Conservation (phyloP, 768 basidiomycete species). For the Coprinopsis marcescibilis region DNA sequence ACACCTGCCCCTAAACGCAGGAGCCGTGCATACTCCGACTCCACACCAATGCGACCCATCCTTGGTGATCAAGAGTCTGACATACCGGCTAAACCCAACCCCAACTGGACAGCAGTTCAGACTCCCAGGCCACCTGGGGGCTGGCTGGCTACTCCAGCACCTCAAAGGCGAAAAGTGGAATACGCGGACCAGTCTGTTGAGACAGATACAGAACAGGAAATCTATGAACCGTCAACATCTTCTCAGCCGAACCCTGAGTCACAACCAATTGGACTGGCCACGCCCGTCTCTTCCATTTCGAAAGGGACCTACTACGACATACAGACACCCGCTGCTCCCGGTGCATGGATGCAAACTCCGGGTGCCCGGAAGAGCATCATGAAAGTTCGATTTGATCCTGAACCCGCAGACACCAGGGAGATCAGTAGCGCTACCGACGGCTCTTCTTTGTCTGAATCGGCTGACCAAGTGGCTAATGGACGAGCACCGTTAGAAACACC, state of each 20-base stretch:
- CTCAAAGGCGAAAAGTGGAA: constrained; percentile 6
- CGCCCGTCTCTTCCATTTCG: constrained; percentile 47
- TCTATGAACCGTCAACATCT: not conserved
- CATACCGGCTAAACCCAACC: constrained; percentile 11
- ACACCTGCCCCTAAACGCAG: constrained; percentile 25
- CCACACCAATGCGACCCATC: constrained; percentile 8
- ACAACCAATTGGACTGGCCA: constrained; percentile 31
- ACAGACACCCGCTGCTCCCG: constrained; percentile 65
- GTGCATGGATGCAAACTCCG: constrained; percentile 62
- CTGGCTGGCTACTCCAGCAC: constrained; percentile 28
- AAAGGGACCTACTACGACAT: constrained; percentile 39
- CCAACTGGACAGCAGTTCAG: constrained; percentile 14
- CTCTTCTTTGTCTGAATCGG: constrained; percentile 14
- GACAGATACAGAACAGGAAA: constrained; percentile 8
- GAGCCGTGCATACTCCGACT: constrained; percentile 9
- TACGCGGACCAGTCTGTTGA: constrained; percentile 11
- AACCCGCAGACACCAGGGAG: constrained; percentile 13
- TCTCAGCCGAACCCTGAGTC: constrained; percentile 1
- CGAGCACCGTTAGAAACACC: constrained; percentile 19
- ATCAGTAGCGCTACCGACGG: constrained; percentile 16
- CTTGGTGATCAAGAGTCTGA: not conserved
- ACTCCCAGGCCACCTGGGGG: constrained; percentile 32
- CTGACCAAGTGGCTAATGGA: constrained; percentile 13
- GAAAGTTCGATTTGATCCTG: constrained; percentile 69
- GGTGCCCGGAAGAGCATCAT: constrained; percentile 49